Percentiles rank a stretch among this genome's conserved stretches.
Evolutionary conservation across 2,329 filamentous ascomycete genomes (phyloP).

Genomic region (Exophiala sideris): DNA sequence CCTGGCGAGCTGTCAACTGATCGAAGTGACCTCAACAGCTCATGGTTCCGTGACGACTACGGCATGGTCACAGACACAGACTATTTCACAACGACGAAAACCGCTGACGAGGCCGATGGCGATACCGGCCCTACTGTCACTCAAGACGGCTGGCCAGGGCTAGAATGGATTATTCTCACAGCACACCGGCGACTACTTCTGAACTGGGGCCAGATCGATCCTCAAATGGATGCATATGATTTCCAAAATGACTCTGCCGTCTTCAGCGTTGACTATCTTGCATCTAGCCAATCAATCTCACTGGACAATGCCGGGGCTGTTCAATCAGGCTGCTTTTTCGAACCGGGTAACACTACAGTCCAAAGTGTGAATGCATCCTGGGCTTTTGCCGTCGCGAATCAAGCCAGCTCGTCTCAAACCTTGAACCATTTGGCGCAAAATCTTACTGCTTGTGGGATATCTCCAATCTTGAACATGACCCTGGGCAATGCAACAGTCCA

Average conservation of each 20-base stretch:
- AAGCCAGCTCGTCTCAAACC: conserved; percentile 25
- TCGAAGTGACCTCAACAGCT: conserved; percentile 54
- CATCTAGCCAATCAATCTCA: not conserved
- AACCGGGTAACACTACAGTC: conserved; percentile 40
- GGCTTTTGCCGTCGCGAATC: conserved; percentile 37
- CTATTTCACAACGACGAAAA: conserved; percentile 47
- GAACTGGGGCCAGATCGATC: conserved; percentile 55
- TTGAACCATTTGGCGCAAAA: conserved; percentile 37
- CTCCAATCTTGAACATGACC: conserved; percentile 56
- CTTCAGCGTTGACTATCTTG: conserved; percentile 49
- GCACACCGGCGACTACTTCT: conserved; percentile 54
- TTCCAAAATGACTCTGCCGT: conserved; percentile 51
- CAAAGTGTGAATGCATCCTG: conserved; percentile 53
- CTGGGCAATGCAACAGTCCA: conserved; percentile 40
- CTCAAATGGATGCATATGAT: conserved; percentile 57
- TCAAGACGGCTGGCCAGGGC: conserved; percentile 62
- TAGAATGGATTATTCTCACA: conserved; percentile 55
- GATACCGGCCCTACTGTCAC: conserved; percentile 42
- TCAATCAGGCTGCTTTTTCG: conserved; percentile 54
- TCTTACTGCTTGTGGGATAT: conserved; percentile 58
- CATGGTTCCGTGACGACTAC: conserved; percentile 47
- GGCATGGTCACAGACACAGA: conserved; percentile 30
- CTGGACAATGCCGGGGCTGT: conserved; percentile 41
- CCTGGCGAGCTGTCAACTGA: conserved; percentile 50
- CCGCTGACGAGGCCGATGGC: conserved; percentile 19